Evolutionary conservation across 139 green algal species (phyloP).

Genomic region (Haematococcus lacustris): DNA sequence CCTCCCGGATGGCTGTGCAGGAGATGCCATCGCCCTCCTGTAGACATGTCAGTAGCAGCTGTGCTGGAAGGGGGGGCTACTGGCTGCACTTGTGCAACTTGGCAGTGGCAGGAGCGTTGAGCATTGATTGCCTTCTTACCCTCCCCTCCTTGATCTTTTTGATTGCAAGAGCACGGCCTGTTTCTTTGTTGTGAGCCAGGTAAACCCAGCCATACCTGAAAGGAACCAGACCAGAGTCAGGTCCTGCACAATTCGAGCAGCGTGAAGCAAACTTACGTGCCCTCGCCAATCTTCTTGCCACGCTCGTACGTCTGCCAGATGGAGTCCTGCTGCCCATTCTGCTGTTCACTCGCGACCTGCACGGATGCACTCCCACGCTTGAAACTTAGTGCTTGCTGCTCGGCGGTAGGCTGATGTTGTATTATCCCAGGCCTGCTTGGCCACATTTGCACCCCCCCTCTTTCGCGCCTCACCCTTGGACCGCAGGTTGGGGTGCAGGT

Average conservation of each 20-base stretch:
- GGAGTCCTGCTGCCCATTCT: neutral
- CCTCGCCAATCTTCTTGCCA: constrained; percentile 54
- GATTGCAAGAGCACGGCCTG: constrained; percentile 43
- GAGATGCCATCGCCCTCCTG: constrained; percentile 65
- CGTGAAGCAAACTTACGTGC: constrained; percentile 18
- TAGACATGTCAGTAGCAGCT: neutral
- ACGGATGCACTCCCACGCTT: too few species aligned
- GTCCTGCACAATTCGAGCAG: neutral
- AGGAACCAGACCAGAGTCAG: neutral
- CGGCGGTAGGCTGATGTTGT: too few species aligned
- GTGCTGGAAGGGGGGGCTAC: neutral
- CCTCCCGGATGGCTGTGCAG: constrained; percentile 64
- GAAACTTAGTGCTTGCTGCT: too few species aligned
- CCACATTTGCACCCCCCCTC: too few species aligned
- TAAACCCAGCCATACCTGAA: constrained; percentile 50
- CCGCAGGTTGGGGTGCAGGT: too few species aligned
- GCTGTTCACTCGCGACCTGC: neutral
- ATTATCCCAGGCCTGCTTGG: too few species aligned
- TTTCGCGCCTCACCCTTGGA: too few species aligned
- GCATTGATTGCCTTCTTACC: constrained; percentile 17
- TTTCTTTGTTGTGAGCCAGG: constrained; percentile 33
- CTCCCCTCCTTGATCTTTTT: constrained; percentile 62
- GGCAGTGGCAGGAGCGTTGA: neutral
- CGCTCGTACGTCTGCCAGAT: constrained; percentile 38
- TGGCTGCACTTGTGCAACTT: neutral